phyloP scores from a whole-genome alignment of 345 rosid genomes.

The Moringa oleifera region DNA sequence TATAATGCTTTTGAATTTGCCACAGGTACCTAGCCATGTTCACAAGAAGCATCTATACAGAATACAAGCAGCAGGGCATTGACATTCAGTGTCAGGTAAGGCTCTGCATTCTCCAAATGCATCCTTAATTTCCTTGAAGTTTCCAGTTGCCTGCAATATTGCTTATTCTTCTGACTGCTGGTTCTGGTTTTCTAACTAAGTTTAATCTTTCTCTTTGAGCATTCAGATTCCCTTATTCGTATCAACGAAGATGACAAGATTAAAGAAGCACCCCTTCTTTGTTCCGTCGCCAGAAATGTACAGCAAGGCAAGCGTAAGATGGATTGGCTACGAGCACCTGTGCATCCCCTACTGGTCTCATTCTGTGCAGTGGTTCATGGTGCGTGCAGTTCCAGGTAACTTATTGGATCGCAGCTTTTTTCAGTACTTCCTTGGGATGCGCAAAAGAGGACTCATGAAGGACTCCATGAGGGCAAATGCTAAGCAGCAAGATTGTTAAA shows the following conservation, averaged over 20 bases:
- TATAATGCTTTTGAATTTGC: neutral
- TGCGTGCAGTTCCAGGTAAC: no score
- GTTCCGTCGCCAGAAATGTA: slow-evolving; percentile 68
- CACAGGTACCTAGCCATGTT: slow-evolving; percentile 41
- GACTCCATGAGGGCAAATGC: slow-evolving; percentile 68
- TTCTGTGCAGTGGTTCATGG: slow-evolving; percentile 48
- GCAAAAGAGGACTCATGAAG: slow-evolving; percentile 63
- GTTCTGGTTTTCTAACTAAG: no score
- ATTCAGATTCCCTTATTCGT: slow-evolving; percentile 71
- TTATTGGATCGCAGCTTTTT: slow-evolving; percentile 45
- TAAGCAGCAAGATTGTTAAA: no score
- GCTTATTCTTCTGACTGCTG: no score
- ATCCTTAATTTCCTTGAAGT: no score
- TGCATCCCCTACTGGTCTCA: slow-evolving; percentile 89
- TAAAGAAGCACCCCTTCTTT: slow-evolving; percentile 75
- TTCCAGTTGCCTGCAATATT: no score
- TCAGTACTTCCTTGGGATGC: slow-evolving; percentile 44
- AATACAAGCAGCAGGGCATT: slow-evolving; percentile 79
- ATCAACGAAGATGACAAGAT: slow-evolving; percentile 80
- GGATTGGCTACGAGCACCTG: slow-evolving; percentile 61
- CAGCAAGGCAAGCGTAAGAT: slow-evolving; percentile 53
- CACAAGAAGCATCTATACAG: slow-evolving; percentile 84
- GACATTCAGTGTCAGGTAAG: slow-evolving; percentile 72
- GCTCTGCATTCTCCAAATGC: no score
- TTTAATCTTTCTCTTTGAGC: no score